Evolutionary conservation across 2,329 filamentous ascomycete species (phyloP).

Genomic region (Fusarium torreyae): DNA sequence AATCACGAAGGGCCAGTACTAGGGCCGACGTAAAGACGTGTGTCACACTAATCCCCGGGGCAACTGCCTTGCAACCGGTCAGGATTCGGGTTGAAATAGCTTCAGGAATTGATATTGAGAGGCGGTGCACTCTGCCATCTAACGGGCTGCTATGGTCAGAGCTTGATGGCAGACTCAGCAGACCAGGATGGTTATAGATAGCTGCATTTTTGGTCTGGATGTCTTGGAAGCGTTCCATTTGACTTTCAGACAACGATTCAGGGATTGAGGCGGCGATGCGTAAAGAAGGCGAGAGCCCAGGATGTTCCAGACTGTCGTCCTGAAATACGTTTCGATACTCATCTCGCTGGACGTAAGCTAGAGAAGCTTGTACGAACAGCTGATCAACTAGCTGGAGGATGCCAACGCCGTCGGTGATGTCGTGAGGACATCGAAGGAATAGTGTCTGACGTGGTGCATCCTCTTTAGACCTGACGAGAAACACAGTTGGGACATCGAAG

Average conservation of each 20-base stretch:
- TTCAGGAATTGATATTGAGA: not conserved
- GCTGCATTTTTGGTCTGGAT: not conserved
- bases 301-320: not conserved
- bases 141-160: fast-evolving
- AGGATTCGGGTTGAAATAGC: not conserved
- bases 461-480: not conserved
- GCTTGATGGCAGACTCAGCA: not conserved
- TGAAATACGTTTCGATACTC: not conserved
- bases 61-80: not conserved
- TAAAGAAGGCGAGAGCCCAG: not conserved
- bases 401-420: conserved; percentile 5
- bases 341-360: fast-evolving
- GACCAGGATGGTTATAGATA: not conserved
- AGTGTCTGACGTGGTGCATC: not conserved
- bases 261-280: not conserved
- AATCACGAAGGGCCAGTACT: not conserved
- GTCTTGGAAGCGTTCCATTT: not conserved
- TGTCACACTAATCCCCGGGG: not conserved
- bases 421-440: conserved; percentile 6
- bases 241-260: fast-evolving
- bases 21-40: conserved; percentile 4
- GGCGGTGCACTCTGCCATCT: not conserved
- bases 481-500: not conserved
- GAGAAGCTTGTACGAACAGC: not conserved
- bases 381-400: not conserved